Base-by-base conservation (phyloP, 441 rosid species). In the Macaranga tanarius region DNA sequence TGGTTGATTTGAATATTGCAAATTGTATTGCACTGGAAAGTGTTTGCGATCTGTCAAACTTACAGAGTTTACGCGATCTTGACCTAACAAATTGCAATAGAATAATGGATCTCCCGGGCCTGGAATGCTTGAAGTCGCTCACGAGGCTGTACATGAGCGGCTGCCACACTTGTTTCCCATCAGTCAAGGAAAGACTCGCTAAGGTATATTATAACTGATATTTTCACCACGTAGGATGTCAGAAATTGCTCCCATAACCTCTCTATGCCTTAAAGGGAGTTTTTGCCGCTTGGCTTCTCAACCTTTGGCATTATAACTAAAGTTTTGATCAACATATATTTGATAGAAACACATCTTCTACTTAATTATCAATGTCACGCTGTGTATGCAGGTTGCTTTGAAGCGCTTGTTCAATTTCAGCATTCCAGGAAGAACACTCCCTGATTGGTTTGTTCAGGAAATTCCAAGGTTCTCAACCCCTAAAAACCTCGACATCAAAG, bases 51-150 rank as follows among this genome's bases (percentile, higher is more conserved):
- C 63, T 91, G 31, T 85, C 89, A 2, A 31, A 83, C 25, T 81
- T 89, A 79, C 5, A 40, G 1, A 72, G 47, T 6, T 48, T 65
- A 15, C 56, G 25, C 9, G 40, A 65, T 15, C 80, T 91, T 62
- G 82, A 88, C 76, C 76, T 87, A 72, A 78, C 88, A 2, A 91
- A 91, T 76, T 91, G 97, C 73, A 66, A 50, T 58, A 83, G 79
- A 58, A 62, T 87, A 55, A 20, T 11, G 40, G 88, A 88, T 79
- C 17, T 88, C 73, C 88, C 87, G 8, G 91, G 91, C 54, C 68
- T 89, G 19, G 88, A 88, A 75, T 8, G 63, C 38, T 76, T 84
- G 84, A 77, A 42, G 58, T 81, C 85, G 38, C 68, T 91, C 73
- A 80, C 50, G 75, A 38, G 77, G 59, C 74, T 89, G 65, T 82